phyloP scores from a whole-genome alignment of 176 grass and related monocot genomes.

The Metroxylon sagu region DNA sequence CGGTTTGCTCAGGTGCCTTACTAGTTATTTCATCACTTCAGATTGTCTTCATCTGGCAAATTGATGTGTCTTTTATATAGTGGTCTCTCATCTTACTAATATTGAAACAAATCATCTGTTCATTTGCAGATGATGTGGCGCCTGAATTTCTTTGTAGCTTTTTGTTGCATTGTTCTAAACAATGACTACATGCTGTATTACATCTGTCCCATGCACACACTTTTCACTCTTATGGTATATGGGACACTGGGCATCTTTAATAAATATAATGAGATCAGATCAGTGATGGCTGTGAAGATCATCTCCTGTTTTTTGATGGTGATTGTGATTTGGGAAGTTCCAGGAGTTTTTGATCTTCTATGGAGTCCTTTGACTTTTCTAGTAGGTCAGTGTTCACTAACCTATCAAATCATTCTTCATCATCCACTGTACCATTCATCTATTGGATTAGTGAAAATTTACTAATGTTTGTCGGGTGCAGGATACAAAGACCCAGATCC shows the following conservation, averaged over 20 bases:
- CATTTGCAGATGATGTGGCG: conserved; percentile 86
- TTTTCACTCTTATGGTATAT: conserved; percentile 35
- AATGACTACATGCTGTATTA: conserved; percentile 82
- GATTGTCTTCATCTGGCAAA: neutral
- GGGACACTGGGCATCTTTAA: conserved; percentile 32
- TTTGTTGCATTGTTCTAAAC: conserved; percentile 80
- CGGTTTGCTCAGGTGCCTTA: conserved; percentile 29
- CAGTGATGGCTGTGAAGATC: conserved; percentile 27
- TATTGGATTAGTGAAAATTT: neutral
- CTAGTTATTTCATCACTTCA: too few species aligned
- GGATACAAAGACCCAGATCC: conserved; percentile 36
- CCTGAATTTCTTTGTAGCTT: conserved; percentile 27
- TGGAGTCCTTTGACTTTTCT: conserved; percentile 38
- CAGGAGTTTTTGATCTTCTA: conserved; percentile 31
- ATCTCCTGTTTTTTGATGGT: conserved; percentile 29
- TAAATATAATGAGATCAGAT: conserved; percentile 36
- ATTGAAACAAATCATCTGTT: neutral
- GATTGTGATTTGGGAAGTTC: conserved; percentile 34
- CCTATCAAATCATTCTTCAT: neutral
- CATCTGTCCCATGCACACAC: conserved; percentile 84
- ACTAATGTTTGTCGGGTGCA: conserved; percentile 7
- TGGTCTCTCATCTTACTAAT: conserved; percentile 1
- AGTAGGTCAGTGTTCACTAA: conserved; percentile 17
- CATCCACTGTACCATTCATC: neutral
- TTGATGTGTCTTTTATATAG: neutral